Conservation (phyloP, 192 early-diverging fungal species). For the Coemansia sp. region DNA sequence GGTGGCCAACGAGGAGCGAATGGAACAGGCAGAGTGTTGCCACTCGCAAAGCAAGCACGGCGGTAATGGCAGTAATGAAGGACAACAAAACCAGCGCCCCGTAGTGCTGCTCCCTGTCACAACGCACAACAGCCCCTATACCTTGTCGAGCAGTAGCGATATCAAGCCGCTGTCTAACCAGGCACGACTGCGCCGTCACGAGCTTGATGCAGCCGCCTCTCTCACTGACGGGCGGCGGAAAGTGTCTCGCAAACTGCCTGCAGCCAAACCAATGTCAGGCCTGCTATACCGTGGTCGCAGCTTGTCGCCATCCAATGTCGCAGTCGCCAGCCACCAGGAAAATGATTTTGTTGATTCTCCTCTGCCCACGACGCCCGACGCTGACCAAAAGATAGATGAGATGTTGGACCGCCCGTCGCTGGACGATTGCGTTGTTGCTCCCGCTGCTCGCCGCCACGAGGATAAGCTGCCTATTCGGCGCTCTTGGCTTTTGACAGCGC, state of each 20-base stretch:
- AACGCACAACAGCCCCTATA: neutral
- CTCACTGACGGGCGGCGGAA: neutral
- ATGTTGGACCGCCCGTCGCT: neutral
- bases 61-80: slow-evolving; percentile 5
- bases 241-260: neutral
- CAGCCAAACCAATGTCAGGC: slow-evolving; percentile 19
- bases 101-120: neutral
- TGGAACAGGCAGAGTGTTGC: neutral
- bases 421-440: neutral
- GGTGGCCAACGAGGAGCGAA: neutral
- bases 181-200: neutral
- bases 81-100: neutral
- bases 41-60: neutral
- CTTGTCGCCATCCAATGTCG: neutral
- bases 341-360: neutral
- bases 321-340: neutral
- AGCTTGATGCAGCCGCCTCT: neutral
- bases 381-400: neutral
- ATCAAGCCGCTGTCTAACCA: neutral
- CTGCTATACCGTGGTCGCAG: slow-evolving; percentile 12
- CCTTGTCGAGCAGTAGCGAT: neutral
- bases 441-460: neutral
- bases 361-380: neutral
- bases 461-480: neutral
- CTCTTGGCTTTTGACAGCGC: neutral